Conservation (phyloP, 768 basidiomycete species). For the Tephrocybe rancida region DNA sequence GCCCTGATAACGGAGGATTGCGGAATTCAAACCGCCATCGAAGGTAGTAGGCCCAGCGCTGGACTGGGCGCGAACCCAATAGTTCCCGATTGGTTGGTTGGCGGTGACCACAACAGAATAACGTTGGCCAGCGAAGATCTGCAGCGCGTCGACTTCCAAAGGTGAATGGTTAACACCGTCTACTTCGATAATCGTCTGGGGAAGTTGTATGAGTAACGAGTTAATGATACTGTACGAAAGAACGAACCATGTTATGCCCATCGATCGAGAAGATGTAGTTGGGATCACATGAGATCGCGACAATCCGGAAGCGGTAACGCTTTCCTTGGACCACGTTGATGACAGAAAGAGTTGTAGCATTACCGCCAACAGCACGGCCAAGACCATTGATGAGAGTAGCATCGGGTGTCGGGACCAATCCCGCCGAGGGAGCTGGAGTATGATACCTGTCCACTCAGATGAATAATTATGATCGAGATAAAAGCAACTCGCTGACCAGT, state of each 20-base stretch:
- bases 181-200: background rate
- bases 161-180: background rate
- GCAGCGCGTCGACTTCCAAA: background rate
- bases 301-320: conserved; percentile 36
- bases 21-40: background rate
- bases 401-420: background rate
- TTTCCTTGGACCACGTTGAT: conserved; percentile 31
- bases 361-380: background rate
- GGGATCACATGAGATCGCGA: conserved; percentile 32
- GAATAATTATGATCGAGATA: background rate
- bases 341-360: conserved; percentile 30
- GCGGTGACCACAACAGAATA: background rate
- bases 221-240: background rate
- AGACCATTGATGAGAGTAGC: background rate
- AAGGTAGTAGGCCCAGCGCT: background rate
- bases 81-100: background rate
- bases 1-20: background rate
- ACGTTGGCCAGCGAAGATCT: background rate
- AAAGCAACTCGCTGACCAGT: background rate
- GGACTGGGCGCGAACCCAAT: background rate
- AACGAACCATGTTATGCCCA: conserved; percentile 37
- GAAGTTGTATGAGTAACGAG: too few relatives aligned
- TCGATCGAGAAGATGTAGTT: conserved; percentile 45
- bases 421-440: background rate
- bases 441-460: background rate